Conservation (phyloP, 2,329 filamentous ascomycete genomes). For the Penicillium rolfsii region DNA sequence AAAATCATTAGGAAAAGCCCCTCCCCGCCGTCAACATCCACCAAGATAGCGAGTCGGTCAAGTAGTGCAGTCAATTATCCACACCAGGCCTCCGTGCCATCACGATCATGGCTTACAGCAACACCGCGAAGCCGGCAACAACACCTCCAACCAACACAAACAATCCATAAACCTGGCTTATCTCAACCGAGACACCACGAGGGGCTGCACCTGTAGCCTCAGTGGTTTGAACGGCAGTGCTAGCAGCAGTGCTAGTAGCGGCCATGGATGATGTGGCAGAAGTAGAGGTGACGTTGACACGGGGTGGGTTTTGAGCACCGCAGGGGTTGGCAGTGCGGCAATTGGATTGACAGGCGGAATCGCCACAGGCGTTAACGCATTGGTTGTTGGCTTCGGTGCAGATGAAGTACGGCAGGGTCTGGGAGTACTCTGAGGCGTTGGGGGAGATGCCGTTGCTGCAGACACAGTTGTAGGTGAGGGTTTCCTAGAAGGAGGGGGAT, state of each 20-base stretch:
- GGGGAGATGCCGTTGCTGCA: constrained; percentile 58
- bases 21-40: not conserved
- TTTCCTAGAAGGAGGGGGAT: constrained; percentile 34
- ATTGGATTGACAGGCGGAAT: constrained; percentile 54
- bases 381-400: constrained; percentile 62
- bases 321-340: constrained; percentile 62
- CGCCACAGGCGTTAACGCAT: constrained; percentile 56
- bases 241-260: constrained; percentile 43
- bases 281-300: constrained; percentile 57
- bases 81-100: no score
- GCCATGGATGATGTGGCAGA: constrained; percentile 44
- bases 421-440: constrained; percentile 64
- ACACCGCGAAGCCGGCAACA: constrained; percentile 60
- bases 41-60: not conserved
- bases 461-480: constrained; percentile 60
- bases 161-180: constrained; percentile 61
- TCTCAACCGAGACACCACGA: constrained; percentile 48
- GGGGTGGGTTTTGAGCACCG: constrained; percentile 61
- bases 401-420: constrained; percentile 65
- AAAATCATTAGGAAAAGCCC: not conserved
- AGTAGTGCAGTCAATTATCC: not conserved
- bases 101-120: constrained; percentile 40
- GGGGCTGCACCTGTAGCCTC: constrained; percentile 34
- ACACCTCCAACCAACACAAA: constrained; percentile 58
- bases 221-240: constrained; percentile 36